phyloP scores from a whole-genome alignment of 352 stramenopile species.

The Blastocystis sp. region DNA sequence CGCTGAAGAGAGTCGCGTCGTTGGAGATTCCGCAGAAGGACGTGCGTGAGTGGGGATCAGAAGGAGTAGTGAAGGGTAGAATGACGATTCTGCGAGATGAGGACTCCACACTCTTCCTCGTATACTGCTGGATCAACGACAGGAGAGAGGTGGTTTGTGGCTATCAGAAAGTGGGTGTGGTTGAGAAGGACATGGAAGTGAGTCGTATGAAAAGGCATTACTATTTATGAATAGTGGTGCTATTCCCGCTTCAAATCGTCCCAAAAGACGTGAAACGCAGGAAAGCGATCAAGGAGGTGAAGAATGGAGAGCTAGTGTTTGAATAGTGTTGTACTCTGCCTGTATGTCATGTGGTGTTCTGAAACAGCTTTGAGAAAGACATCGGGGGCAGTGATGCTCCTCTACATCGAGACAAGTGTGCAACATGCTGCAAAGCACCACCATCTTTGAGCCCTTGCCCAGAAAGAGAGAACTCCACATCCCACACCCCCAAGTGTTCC shows the following conservation, averaged over 20 bases:
- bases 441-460: no score
- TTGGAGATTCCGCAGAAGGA: not conserved
- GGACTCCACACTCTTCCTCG: not conserved
- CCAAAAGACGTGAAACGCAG: not conserved
- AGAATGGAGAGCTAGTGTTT: no score
- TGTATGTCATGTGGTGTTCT: not conserved
- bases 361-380: no score
- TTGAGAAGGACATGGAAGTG: not conserved
- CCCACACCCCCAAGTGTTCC: not conserved
- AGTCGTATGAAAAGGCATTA: no score
- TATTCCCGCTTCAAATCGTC: not conserved
- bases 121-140: not conserved
- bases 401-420: no score
- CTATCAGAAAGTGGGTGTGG: not conserved
- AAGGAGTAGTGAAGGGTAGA: not conserved
- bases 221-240: not conserved
- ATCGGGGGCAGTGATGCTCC: no score
- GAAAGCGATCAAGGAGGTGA: no score
- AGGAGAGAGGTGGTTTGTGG: not conserved
- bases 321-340: not conserved
- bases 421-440: no score
- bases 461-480: not conserved
- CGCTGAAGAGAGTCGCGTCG: not conserved
- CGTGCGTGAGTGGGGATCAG: not conserved
- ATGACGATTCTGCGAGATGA: not conserved